These are phyloP conservation scores for Fusarium sp. DNA, from an alignment of 2,329 filamentous ascomycete genomes.

Conservation along the genomic window DNA sequence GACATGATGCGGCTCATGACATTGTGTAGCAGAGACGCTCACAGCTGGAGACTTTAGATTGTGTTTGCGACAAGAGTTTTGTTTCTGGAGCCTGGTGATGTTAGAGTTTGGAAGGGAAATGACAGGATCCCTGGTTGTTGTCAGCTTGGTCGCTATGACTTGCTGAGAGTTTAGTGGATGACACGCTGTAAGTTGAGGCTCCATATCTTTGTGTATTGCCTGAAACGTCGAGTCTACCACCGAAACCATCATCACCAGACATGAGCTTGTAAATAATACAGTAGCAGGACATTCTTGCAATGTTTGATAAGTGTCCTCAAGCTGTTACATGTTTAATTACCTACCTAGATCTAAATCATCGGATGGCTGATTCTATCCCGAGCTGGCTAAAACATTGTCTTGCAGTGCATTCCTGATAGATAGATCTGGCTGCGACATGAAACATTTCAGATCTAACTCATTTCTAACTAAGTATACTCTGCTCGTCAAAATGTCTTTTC, in stretches of 20 bases:
- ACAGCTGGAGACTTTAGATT: conserved; percentile 25
- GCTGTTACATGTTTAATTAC: background rate
- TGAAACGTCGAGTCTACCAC: conserved; percentile 23
- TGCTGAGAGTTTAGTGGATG: conserved; percentile 12
- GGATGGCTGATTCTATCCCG: conserved; percentile 3
- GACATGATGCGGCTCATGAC: conserved; percentile 56
- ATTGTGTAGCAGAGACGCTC: conserved; percentile 46
- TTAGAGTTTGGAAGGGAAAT: background rate
- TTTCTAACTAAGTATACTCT: no score
- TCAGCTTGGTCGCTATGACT: background rate
- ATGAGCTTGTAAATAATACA: no score
- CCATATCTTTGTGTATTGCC: conserved; percentile 15
- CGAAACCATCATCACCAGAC: conserved; percentile 6
- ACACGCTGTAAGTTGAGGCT: conserved; percentile 6
- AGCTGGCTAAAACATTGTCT: conserved; percentile 21
- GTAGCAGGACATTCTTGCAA: no score
- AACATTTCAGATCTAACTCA: background rate
- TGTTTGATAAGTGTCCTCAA: no score
- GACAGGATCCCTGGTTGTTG: background rate
- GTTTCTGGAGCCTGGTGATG: background rate
- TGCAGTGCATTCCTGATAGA: background rate
- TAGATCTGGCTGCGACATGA: background rate
- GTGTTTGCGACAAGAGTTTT: background rate
- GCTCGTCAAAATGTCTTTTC: no score
- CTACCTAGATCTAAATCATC: conserved; percentile 1